Conservation (phyloP, 2,329 filamentous ascomycete genomes). For the Xenosphaeropsis pyriputrescens region DNA sequence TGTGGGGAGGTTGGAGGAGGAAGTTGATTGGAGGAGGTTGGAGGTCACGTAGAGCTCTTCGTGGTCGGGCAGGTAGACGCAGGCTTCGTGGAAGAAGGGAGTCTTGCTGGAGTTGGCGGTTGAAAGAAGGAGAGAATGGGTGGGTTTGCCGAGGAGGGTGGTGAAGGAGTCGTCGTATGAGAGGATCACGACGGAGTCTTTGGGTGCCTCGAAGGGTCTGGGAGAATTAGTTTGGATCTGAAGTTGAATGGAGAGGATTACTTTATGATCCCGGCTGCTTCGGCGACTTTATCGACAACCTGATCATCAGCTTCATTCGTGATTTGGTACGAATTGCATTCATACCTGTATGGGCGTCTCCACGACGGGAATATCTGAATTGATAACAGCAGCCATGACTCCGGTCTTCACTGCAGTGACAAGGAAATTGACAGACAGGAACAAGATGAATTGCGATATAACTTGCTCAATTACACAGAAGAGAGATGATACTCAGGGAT, state of each 20-base stretch:
- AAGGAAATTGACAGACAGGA: no score
- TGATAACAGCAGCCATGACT: conserved; percentile 10
- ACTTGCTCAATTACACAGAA: no score
- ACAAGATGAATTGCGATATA: no score
- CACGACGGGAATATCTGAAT: conserved; percentile 6
- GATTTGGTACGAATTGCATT: neutral
- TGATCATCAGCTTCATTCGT: neutral
- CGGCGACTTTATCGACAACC: neutral
- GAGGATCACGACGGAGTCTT: conserved; percentile 18
- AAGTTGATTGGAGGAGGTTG: conserved; percentile 22
- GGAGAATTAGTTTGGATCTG: conserved; percentile 3
- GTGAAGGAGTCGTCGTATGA: conserved; percentile 23
- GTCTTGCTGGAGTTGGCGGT: conserved; percentile 23
- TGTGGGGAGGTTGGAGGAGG: conserved; percentile 22
- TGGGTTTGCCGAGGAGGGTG: conserved; percentile 20
- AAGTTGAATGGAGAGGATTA: neutral
- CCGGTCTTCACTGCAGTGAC: no score
- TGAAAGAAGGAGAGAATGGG: conserved; percentile 26
- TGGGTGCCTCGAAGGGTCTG: conserved; percentile 7
- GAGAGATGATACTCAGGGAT: no score
- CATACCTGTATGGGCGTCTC: conserved; percentile 8
- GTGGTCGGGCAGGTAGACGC: conserved; percentile 23
- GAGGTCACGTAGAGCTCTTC: conserved; percentile 31
- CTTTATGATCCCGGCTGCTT: neutral
- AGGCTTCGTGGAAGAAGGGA: conserved; percentile 30